A percentile compares a stretch with the other conserved stretches of the same genome.
These are phyloP conservation scores for Phallus indusiatus DNA, from an alignment of 768 basidiomycete species.

Conservation along the genomic window DNA sequence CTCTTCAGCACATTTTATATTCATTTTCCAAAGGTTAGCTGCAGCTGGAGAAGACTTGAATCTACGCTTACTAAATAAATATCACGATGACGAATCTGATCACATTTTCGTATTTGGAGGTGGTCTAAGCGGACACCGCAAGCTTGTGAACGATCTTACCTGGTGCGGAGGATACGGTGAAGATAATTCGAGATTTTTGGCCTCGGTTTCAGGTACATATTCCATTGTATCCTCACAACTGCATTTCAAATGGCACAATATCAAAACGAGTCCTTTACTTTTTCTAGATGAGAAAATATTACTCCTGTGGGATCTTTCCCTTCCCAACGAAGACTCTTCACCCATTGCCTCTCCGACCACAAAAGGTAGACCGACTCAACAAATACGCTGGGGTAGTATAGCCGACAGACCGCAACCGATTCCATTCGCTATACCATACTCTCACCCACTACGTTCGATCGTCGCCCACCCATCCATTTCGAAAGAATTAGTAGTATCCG, in stretches of 20 bases:
- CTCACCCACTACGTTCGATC: conserved; percentile 62
- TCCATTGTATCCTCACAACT: conserved; percentile 8
- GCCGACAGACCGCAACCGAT: conserved; percentile 56
- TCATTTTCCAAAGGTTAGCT: conserved; percentile 40
- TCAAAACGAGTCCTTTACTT: too few species aligned
- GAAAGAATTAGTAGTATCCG: conserved; percentile 74
- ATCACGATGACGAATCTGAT: conserved; percentile 32
- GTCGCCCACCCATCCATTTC: conserved; percentile 60
- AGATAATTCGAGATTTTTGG: conserved; percentile 64
- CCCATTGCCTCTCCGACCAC: conserved; percentile 31
- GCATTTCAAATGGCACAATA: not conserved
- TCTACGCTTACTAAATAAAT: conserved; percentile 59
- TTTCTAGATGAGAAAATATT: conserved; percentile 68
- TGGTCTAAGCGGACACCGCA: conserved; percentile 74
- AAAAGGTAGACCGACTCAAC: conserved; percentile 20
- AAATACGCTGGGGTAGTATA: conserved; percentile 18
- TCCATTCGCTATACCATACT: conserved; percentile 65
- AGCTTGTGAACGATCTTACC: conserved; percentile 64
- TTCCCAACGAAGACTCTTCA: conserved; percentile 9
- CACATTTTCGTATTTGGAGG: conserved; percentile 65
- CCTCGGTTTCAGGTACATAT: conserved; percentile 72
- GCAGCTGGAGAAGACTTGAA: conserved; percentile 62
- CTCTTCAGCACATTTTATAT: not conserved
- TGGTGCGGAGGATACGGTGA: conserved; percentile 69
- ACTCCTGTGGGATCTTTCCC: conserved; percentile 76